These are phyloP conservation scores for Isabelozyma heimii DNA, from an alignment of 805 yeast genomes.

Conservation along the genomic window DNA sequence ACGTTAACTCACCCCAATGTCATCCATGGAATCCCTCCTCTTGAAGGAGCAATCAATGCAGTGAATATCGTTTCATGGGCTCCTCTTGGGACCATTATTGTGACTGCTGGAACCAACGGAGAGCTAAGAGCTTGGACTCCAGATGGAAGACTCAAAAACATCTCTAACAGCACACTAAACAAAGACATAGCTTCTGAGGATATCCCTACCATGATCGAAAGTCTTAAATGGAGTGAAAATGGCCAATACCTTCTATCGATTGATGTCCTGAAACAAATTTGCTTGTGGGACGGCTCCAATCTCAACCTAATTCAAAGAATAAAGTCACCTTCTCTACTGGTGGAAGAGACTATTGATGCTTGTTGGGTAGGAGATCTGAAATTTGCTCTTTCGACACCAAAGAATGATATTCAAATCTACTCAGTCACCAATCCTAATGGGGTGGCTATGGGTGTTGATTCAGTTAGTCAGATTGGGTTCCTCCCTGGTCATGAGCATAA, in stretches of 20 bases:
- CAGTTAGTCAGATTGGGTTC: constrained; percentile 23
- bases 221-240: constrained; percentile 58
- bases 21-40: constrained; percentile 5
- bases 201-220: constrained; percentile 40
- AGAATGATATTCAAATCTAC: constrained; percentile 54
- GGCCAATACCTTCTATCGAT: constrained; percentile 56
- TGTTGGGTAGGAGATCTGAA: constrained; percentile 72
- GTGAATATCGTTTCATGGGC: constrained; percentile 56
- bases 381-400: constrained; percentile 67
- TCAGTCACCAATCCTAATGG: constrained; percentile 21
- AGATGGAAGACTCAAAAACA: constrained; percentile 61
- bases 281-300: constrained; percentile 63
- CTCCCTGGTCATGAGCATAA: constrained; percentile 62
- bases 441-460: neutral
- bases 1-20: constrained; percentile 27
- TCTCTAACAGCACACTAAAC: constrained; percentile 20
- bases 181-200: constrained; percentile 4
- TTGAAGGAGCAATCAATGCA: constrained; percentile 14
- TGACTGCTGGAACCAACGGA: constrained; percentile 68
- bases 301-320: constrained; percentile 32
- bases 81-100: constrained; percentile 56
- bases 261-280: constrained; percentile 43
- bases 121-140: constrained; percentile 77
- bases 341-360: constrained; percentile 40
- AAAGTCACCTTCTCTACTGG: constrained; percentile 9